Evolutionary conservation across 2,329 filamentous ascomycete genomes (phyloP), one percentile per base, ranked within the genome.

Genomic region (Plectosphaerella sp.): DNA sequence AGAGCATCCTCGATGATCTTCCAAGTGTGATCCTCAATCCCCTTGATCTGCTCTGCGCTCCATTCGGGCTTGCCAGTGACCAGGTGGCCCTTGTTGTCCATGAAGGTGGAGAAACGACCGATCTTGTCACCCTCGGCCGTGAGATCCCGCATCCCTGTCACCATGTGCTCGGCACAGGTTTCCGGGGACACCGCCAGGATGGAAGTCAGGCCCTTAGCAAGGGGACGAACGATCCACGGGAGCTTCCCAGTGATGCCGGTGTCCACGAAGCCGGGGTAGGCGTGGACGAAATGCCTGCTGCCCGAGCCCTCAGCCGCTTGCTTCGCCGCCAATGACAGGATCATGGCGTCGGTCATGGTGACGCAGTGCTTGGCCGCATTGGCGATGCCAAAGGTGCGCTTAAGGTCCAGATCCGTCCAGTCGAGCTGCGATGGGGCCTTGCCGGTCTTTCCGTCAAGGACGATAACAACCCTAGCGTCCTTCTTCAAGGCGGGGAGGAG

Each of bases 341-440:
- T 52, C 59, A 73, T 68, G 10, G 61, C 65, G 24, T 73, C 65
- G 2, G 58, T 73, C 70, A 75, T 74, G 0, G 66, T 57, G 0
- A 67, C 59, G 9, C 69, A 71, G 49, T 76, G 71, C 11, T 60
- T 39, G 0, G 64, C 70, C 5, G 68, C 69, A 14, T 58, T 69
- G 0, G 47, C 47, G 0, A 73, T 51, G 36, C 56, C 64, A 50
- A 64, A 75, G 33, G 57, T 62, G 3, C 51, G 57, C 51, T 69
- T 67, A 0, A 76, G 63, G 49, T 69, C 70, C 1, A 75, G 63
- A 37, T 76, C 74, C 0, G 69, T 61, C 60, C 66, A 71, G 37
- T 68, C 60, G 1, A 76, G 61, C 25, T 62, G 62, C 12, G 56
- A 56, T 0, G 69, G 67, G 28, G 28, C 28, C 15, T 18, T 41